These are phyloP conservation scores for Sclerotinia borealis DNA, from an alignment of 2,329 filamentous ascomycete genomes.

Conservation along the genomic window DNA sequence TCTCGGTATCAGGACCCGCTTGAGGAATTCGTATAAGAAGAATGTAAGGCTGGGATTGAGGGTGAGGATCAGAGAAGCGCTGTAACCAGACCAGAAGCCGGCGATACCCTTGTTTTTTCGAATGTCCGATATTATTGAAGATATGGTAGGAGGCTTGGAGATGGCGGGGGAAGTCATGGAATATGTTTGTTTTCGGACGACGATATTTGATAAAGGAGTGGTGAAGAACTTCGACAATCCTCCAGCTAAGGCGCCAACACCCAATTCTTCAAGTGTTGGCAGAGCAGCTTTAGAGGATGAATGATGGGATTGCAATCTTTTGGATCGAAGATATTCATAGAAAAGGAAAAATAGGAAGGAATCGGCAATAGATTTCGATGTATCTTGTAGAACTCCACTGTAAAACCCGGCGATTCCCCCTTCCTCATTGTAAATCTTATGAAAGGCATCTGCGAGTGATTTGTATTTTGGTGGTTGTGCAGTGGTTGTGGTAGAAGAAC, in stretches of 20 bases:
- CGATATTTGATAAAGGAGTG: slow-evolving; percentile 74
- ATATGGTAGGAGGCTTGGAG: slow-evolving; percentile 31
- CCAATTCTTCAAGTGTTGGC: slow-evolving; percentile 64
- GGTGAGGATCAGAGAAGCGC: slow-evolving; percentile 70
- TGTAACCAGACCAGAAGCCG: slow-evolving; percentile 87
- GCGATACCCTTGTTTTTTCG: slow-evolving; percentile 60
- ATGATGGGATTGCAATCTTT: slow-evolving; percentile 36
- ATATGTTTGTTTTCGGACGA: slow-evolving; percentile 73
- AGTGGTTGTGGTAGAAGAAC: slow-evolving; percentile 30
- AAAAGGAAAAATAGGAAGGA: slow-evolving; percentile 83
- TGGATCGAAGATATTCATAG: slow-evolving; percentile 51
- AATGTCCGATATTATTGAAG: slow-evolving; percentile 59
- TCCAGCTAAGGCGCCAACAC: slow-evolving; percentile 67
- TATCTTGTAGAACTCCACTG: slow-evolving; percentile 56
- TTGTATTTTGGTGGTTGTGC: slow-evolving; percentile 48
- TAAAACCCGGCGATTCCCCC: slow-evolving; percentile 67
- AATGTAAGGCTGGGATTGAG: slow-evolving; percentile 85
- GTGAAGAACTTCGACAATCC: slow-evolving; percentile 70
- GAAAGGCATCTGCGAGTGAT: slow-evolving; percentile 61
- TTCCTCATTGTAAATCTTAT: slow-evolving; percentile 63
- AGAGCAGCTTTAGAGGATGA: slow-evolving; percentile 38
- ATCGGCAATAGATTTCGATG: slow-evolving; percentile 63
- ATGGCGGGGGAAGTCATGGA: slow-evolving; percentile 41
- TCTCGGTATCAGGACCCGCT: slow-evolving; percentile 50
- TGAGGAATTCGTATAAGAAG: slow-evolving; percentile 69